Conservation (phyloP, 78 protist genomes). For the Dictyostelium firmibasis region DNA sequence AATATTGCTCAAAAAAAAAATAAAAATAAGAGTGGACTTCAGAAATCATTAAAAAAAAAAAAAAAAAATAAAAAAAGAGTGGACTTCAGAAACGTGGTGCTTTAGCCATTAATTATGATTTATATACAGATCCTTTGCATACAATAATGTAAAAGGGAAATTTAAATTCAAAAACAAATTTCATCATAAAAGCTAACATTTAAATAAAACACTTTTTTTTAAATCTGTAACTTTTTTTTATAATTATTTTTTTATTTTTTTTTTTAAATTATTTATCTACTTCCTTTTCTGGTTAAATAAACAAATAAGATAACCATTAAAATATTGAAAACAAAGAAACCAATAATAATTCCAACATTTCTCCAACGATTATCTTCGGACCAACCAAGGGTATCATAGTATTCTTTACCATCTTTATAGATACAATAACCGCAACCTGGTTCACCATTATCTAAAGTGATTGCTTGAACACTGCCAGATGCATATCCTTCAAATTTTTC, state of each 20-base stretch:
- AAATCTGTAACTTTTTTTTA: too few relatives aligned
- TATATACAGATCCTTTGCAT: too few relatives aligned
- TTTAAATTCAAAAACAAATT: too few relatives aligned
- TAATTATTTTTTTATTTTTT: not conserved
- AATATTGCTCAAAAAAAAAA: too few relatives aligned
- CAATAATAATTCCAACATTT: slow-evolving; percentile 36
- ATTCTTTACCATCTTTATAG: slow-evolving; percentile 55
- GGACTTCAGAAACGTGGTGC: too few relatives aligned
- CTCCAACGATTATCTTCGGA: slow-evolving; percentile 39
- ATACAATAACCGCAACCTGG: slow-evolving; percentile 46
- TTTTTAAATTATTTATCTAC: slow-evolving; percentile 16
- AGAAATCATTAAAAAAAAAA: too few relatives aligned
- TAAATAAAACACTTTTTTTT: too few relatives aligned
- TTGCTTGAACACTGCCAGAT: not conserved
- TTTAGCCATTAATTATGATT: too few relatives aligned
- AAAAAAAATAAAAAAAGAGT: too few relatives aligned
- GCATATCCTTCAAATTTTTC: not conserved
- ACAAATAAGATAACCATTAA: slow-evolving; percentile 30
- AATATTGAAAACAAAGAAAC: slow-evolving; percentile 31
- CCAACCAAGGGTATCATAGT: slow-evolving; percentile 49
- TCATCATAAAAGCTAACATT: too few relatives aligned
- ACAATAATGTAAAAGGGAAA: too few relatives aligned
- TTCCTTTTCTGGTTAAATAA: slow-evolving; percentile 29
- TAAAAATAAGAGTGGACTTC: too few relatives aligned
- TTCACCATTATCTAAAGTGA: not conserved